phyloP scores from a whole-genome alignment of 148 eudicot genomes.

The Diospyros lotus region DNA sequence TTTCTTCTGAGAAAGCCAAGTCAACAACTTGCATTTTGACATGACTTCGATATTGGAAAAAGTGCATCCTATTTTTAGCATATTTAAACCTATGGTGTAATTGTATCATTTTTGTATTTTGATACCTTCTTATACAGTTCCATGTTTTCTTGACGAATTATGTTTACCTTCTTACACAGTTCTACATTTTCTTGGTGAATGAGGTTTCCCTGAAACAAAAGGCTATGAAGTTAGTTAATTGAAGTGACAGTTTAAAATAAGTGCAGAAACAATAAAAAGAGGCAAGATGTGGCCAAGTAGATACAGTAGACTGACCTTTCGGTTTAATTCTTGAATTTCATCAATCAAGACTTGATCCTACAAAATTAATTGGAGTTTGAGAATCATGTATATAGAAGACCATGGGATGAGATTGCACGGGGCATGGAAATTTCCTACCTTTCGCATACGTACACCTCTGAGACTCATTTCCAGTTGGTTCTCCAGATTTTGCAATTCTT shows the following conservation, averaged over 20 bases:
- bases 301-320: conserved; percentile 33
- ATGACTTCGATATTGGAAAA: too few species aligned
- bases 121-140: conserved; percentile 55
- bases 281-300: conserved; percentile 4
- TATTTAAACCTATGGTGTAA: neutral
- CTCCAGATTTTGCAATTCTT: conserved; percentile 42
- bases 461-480: conserved; percentile 44
- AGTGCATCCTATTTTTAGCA: neutral
- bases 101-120: neutral
- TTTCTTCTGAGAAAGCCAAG: conserved; percentile 6
- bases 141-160: conserved; percentile 41
- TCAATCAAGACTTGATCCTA: conserved; percentile 64
- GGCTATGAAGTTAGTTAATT: conserved; percentile 14
- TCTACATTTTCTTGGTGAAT: conserved; percentile 69
- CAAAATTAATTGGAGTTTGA: conserved; percentile 12
- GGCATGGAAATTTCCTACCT: conserved; percentile 19
- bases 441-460: conserved; percentile 33
- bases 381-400: neutral
- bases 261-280: neutral
- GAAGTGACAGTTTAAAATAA: neutral
- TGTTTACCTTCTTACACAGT: conserved; percentile 59
- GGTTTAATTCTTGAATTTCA: conserved; percentile 65
- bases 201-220: conserved; percentile 41
- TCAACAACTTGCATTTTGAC: neutral
- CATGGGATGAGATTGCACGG: neutral